Conservation (phyloP, 352 stramenopile species). For the Saprolegnia parasitica region DNA sequence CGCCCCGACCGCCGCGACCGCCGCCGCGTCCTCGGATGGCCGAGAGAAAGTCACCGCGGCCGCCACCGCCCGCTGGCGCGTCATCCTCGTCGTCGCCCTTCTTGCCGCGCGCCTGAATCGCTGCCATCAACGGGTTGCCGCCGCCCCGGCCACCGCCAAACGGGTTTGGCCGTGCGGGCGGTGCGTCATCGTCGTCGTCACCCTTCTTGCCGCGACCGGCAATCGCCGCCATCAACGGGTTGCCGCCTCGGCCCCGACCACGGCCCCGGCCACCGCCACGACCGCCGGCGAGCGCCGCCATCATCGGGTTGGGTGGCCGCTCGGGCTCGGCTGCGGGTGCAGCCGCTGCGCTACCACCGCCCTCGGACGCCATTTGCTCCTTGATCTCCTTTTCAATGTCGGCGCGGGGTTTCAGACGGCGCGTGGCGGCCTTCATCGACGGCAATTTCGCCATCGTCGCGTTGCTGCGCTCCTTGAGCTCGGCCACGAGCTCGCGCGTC, state of each 20-base stretch:
- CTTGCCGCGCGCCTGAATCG: constrained; percentile 49
- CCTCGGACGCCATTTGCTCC: constrained; percentile 73
- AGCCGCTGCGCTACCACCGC: constrained; percentile 28
- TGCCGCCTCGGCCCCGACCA: constrained; percentile 30
- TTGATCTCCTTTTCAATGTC: constrained; percentile 85
- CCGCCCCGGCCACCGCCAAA: constrained; percentile 32
- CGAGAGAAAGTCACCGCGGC: constrained; percentile 44
- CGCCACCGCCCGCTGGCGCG: constrained; percentile 33
- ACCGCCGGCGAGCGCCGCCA: constrained; percentile 28
- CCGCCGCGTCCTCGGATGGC: constrained; percentile 54
- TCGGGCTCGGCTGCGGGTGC: constrained; percentile 30
- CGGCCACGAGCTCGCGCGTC: constrained; percentile 54
- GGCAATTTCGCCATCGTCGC: constrained; percentile 44
- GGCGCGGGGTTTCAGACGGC: constrained; percentile 58
- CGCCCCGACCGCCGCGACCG: constrained; percentile 30
- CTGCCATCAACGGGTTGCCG: constrained; percentile 44
- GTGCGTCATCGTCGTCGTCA: constrained; percentile 3
- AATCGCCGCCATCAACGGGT: constrained; percentile 42
- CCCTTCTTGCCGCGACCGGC: not conserved
- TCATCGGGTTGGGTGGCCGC: constrained; percentile 50
- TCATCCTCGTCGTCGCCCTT: constrained; percentile 33
- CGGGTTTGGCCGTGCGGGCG: not conserved
- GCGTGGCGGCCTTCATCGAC: constrained; percentile 34
- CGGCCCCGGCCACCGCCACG: constrained; percentile 14
- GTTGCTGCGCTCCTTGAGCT: constrained; percentile 59